Base-by-base conservation (phyloP, 2,329 filamentous ascomycete species). In the Neofusicoccum sp. region DNA sequence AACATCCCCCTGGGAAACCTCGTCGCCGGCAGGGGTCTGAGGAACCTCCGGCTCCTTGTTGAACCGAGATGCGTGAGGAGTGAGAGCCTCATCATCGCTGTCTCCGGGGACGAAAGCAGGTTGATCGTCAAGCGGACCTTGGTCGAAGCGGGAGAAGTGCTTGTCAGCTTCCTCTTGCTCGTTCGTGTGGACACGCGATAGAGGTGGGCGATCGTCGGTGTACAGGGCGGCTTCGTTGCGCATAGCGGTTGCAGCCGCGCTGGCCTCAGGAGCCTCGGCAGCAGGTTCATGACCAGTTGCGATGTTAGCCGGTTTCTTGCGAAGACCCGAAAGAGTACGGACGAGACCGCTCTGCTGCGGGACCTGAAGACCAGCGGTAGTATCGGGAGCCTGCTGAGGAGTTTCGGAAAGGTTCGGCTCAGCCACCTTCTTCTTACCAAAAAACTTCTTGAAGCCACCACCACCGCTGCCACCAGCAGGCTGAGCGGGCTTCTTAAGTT, bases 111-210 rank as follows among this genome's bases (percentile, higher is more conserved):
- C 81, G 70, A 96, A 96, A 1, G 92, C 90, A 3, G 95, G 93
- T 73, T 95, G 89, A 61, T 98, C 92, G 8, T 84, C 75, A 26
- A 97, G 82, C 1, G 95, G 95, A 2, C 93, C 95, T 76, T 98
- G 93, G 69, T 95, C 89, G 70, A 98, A 98, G 26, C 79, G 80
- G 14, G 83, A 83, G 69, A 87, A 87, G 60, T 87, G 87, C 9
- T 82, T 76, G 33, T 80, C 78, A n/a, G 85, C 84, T 66, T 88
- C 82, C 43, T 77, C 75, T 6, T 81, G 82, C 63, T 89, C 84
- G 7, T 78, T 75, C 0, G 81, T 86, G 67, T 86, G 48, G 16
- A 61, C 48, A 20, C 58, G 58, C 4, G 58, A 61, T 9, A 61
- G 40, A n/a, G 58, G 48, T 3, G 58, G 58, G 9, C 58, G 58